A percentile compares a stretch with the other conserved stretches of the same genome.
Conservation (phyloP, 2,329 filamentous ascomycete genomes). For the Zasmidium angulare region DNA sequence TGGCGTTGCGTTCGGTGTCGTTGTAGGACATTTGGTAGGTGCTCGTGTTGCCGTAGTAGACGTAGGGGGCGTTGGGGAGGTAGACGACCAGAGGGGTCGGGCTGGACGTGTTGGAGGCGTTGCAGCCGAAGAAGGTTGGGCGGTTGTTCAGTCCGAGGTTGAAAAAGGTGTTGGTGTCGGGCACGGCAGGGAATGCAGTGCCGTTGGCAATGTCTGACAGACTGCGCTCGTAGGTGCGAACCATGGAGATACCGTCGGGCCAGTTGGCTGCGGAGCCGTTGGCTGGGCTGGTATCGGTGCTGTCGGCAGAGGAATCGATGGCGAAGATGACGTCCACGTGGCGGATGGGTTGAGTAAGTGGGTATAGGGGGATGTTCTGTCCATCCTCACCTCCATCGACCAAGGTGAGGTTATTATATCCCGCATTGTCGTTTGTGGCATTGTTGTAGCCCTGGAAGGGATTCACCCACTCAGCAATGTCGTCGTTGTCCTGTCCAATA, state of each 20-base stretch:
- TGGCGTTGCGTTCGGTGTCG: constrained; percentile 66
- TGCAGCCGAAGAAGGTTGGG: constrained; percentile 76
- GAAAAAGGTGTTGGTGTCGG: constrained; percentile 74
- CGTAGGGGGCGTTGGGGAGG: constrained; percentile 69
- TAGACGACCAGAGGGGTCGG: constrained; percentile 76
- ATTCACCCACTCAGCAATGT: constrained; percentile 78
- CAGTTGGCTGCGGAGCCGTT: constrained; percentile 52
- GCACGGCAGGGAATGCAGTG: constrained; percentile 70
- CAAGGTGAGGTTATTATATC: constrained; percentile 59
- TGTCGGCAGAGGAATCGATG: constrained; percentile 75
- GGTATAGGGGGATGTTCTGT: constrained; percentile 78
- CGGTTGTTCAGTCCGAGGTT: constrained; percentile 72
- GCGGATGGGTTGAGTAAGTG: constrained; percentile 71
- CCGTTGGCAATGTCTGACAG: constrained; percentile 61
- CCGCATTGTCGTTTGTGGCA: constrained; percentile 57
- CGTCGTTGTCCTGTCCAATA: constrained; percentile 62
- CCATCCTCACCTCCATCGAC: constrained; percentile 77
- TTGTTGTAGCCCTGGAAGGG: constrained; percentile 70
- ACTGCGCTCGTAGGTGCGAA: constrained; percentile 72
- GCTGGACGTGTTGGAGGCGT: constrained; percentile 62
- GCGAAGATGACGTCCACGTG: constrained; percentile 78
- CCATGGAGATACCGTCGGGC: constrained; percentile 74
- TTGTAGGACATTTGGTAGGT: constrained; percentile 71
- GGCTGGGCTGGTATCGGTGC: constrained; percentile 38
- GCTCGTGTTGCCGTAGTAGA: constrained; percentile 71